Percentiles rank a stretch among this genome's conserved stretches.
Evolutionary conservation across 768 basidiomycete genomes (phyloP).

Genomic region (Amanita pallidorosea): DNA sequence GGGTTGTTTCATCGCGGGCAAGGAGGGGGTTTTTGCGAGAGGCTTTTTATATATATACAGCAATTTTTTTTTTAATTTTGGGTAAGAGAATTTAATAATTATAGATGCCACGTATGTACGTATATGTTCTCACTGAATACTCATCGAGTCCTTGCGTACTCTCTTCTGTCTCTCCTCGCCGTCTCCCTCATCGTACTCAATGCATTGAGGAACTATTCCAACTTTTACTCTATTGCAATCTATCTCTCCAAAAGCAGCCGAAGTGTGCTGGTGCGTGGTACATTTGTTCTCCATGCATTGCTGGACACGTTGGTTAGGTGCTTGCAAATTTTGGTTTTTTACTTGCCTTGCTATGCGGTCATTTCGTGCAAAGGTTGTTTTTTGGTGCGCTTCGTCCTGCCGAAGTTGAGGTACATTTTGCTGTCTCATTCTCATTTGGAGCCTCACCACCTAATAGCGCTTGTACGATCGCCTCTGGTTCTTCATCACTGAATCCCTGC

Average conservation of each 20-base stretch:
- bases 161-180: conserved; percentile 51
- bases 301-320: conserved; percentile 36
- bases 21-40: too few species aligned
- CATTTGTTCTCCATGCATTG: conserved; percentile 3
- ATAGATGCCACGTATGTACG: conserved; percentile 11
- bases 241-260: conserved; percentile 88
- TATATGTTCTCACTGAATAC: conserved; percentile 42
- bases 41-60: not conserved
- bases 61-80: not conserved
- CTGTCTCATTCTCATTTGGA: not conserved
- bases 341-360: conserved; percentile 63
- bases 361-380: conserved; percentile 76
- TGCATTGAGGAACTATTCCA: conserved; percentile 74
- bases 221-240: conserved; percentile 91
- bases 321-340: conserved; percentile 87
- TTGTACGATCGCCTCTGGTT: conserved; percentile 96
- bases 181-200: conserved; percentile 67
- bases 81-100: not conserved
- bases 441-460: conserved; percentile 38
- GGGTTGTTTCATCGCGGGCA: not conserved
- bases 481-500: conserved; percentile 91
- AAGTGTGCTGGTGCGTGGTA: conserved; percentile 68
- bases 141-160: conserved; percentile 63
- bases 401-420: conserved; percentile 74
- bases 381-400: conserved; percentile 81